Evolutionary conservation across 1,284 basidiomycete species (phyloP).

Genomic region (Pterulicium gracile): DNA sequence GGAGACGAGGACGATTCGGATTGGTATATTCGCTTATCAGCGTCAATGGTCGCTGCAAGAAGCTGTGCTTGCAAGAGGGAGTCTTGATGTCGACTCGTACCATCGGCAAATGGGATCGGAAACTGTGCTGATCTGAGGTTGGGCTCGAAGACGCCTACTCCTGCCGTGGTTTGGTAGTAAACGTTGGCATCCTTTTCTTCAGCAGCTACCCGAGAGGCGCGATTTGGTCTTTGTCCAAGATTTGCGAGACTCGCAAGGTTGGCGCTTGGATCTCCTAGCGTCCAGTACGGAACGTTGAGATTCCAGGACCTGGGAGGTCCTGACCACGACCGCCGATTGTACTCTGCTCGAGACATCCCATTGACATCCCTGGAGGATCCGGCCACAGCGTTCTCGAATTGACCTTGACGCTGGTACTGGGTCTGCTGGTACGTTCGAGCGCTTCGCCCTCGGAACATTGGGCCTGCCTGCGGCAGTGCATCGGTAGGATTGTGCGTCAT

Average conservation of each 20-base stretch:
- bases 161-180: constrained; percentile 51
- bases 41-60: too few species aligned
- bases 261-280: constrained; percentile 19
- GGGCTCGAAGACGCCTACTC: too few species aligned
- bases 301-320: constrained; percentile 23
- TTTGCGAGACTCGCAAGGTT: constrained; percentile 27
- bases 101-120: too few species aligned
- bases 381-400: constrained; percentile 13
- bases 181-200: constrained; percentile 26
- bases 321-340: constrained; percentile 28
- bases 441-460: constrained; percentile 16
- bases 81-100: too few species aligned
- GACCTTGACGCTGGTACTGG: constrained; percentile 6
- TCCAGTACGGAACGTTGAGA: constrained; percentile 24
- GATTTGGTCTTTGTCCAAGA: constrained; percentile 28
- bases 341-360: constrained; percentile 19
- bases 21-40: too few species aligned
- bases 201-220: constrained; percentile 26
- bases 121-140: too few species aligned
- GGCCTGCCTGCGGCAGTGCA: constrained; percentile 3
- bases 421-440: constrained; percentile 10
- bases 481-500: neutral
- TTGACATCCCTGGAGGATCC: constrained; percentile 15
- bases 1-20: too few species aligned
- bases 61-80: too few species aligned